Conservation (phyloP, 805 yeast genomes). For the Hagleromyces aurorensis region DNA sequence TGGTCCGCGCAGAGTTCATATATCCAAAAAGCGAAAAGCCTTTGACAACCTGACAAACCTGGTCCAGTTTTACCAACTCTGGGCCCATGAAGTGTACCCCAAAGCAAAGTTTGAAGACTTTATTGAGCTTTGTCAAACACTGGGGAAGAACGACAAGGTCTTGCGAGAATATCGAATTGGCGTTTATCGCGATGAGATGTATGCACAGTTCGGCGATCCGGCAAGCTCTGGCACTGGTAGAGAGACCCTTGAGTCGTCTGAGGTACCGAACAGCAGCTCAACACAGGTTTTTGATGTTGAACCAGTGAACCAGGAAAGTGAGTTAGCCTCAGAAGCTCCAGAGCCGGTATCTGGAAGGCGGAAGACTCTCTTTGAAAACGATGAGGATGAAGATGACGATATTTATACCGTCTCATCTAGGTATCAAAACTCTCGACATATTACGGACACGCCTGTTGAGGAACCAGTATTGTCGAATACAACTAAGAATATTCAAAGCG, state of each 20-base stretch:
- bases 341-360: neutral
- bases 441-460: too few species aligned
- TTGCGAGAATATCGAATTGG: slow-evolving; percentile 37
- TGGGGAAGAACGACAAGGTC: slow-evolving; percentile 38
- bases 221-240: too few species aligned
- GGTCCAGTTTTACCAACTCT: slow-evolving; percentile 53
- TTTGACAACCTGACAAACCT: slow-evolving; percentile 30
- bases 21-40: slow-evolving; percentile 23
- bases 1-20: slow-evolving; percentile 29
- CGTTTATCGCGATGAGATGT: slow-evolving; percentile 34
- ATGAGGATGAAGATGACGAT: slow-evolving; percentile 8
- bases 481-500: too few species aligned
- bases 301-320: neutral
- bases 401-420: slow-evolving; percentile 8
- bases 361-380: neutral
- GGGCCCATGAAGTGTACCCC: slow-evolving; percentile 75
- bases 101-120: slow-evolving; percentile 73
- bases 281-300: neutral
- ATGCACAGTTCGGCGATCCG: slow-evolving; percentile 5
- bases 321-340: neutral
- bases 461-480: too few species aligned
- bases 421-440: too few species aligned
- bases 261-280: neutral
- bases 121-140: slow-evolving; percentile 41
- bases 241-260: slow-evolving; percentile 1